A percentile compares a stretch with the other conserved stretches of the same genome.
phyloP scores from a whole-genome alignment of 441 rosid species.

The Erodium moschatum region DNA sequence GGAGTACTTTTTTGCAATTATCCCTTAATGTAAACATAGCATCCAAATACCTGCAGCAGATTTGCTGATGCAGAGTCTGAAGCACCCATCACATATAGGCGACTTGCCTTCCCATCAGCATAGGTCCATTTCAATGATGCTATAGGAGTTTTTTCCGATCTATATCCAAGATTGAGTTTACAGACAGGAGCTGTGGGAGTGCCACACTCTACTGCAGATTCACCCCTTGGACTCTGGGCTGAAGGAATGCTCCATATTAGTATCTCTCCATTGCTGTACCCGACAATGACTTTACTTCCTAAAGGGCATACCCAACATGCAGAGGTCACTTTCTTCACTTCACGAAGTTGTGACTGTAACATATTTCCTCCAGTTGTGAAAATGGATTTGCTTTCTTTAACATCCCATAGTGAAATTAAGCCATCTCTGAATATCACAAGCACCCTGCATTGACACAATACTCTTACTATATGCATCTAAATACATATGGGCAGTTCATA shows the following conservation, averaged over 20 bases:
- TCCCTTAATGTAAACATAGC: neutral
- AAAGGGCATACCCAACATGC: constrained; percentile 84
- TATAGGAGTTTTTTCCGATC: constrained; percentile 63
- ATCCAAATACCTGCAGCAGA: constrained; percentile 45
- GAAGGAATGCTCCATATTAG: constrained; percentile 56
- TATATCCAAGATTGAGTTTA: constrained; percentile 77
- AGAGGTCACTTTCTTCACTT: constrained; percentile 61
- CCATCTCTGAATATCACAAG: constrained; percentile 68
- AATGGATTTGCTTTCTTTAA: constrained; percentile 54
- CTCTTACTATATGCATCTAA: neutral
- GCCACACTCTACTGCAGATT: constrained; percentile 32
- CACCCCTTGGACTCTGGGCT: constrained; percentile 20
- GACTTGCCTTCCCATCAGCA: constrained; percentile 65
- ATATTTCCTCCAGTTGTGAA: constrained; percentile 50
- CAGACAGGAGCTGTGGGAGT: constrained; percentile 39
- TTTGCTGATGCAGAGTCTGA: constrained; percentile 43
- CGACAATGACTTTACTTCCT: constrained; percentile 73
- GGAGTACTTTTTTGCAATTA: too few species aligned
- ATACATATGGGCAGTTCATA: neutral
- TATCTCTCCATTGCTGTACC: constrained; percentile 75
- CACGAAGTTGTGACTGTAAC: constrained; percentile 42
- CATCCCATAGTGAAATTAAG: constrained; percentile 58
- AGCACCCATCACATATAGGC: constrained; percentile 60
- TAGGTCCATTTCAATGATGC: constrained; percentile 57
- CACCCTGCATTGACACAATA: constrained; percentile 39